Percentiles rank a stretch among this genome's conserved stretches.
Evolutionary conservation across 805 yeast species (phyloP).

Genomic region (Torulaspora gathmanii): DNA sequence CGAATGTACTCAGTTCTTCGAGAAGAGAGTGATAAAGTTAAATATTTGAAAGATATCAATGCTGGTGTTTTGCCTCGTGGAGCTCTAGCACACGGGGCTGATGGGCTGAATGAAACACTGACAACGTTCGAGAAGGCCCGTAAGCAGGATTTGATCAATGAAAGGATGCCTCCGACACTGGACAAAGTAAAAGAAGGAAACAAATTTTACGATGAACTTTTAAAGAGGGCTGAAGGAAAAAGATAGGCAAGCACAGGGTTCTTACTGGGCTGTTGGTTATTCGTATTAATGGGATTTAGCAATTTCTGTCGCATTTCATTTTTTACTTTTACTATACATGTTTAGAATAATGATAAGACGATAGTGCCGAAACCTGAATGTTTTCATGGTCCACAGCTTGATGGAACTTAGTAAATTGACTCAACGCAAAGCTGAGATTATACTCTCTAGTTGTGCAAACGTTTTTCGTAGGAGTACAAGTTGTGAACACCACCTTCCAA

Average conservation of each 20-base stretch:
- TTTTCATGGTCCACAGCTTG: background rate
- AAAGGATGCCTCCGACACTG: slow-evolving; percentile 77
- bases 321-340: slow-evolving; percentile 2
- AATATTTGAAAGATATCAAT: slow-evolving; percentile 65
- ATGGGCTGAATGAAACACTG: slow-evolving; percentile 67
- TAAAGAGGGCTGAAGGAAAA: slow-evolving; percentile 19
- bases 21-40: slow-evolving; percentile 82
- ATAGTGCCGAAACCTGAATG: background rate
- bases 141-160: slow-evolving; percentile 73
- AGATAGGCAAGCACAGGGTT: slow-evolving; percentile 3
- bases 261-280: slow-evolving; percentile 1
- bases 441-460: slow-evolving; percentile 69
- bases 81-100: slow-evolving; percentile 74
- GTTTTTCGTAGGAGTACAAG: slow-evolving; percentile 94
- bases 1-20: slow-evolving; percentile 86
- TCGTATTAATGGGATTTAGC: background rate
- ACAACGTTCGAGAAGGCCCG: slow-evolving; percentile 78
- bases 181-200: slow-evolving; percentile 50
- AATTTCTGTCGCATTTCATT: background rate
- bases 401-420: background rate
- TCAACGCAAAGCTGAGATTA: background rate
- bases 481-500: slow-evolving; percentile 98
- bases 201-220: slow-evolving; percentile 43
- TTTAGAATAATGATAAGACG: slow-evolving; percentile 3
- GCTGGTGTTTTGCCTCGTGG: slow-evolving; percentile 86